A percentile compares a stretch with the other conserved stretches of the same genome.
These are phyloP conservation scores for Trypanosoma melophagium DNA, from an alignment of 208 protist species.

Conservation along the genomic window DNA sequence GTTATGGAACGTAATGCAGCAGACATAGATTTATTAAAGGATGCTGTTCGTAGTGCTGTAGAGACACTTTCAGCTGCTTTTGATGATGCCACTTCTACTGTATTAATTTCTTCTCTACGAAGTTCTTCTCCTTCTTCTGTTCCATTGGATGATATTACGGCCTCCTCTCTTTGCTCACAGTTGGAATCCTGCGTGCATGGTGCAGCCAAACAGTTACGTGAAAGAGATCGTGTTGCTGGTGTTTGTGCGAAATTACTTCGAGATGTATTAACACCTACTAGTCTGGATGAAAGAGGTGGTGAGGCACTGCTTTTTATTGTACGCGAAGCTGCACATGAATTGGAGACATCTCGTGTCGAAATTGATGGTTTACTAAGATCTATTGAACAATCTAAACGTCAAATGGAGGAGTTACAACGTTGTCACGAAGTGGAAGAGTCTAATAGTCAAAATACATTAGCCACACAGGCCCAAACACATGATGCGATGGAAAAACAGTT, in stretches of 20 bases:
- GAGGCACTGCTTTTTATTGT: constrained; percentile 10
- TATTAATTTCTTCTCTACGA: no score
- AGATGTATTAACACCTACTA: constrained; percentile 3
- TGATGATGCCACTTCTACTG: neutral
- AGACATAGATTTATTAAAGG: constrained; percentile 8
- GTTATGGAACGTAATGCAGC: neutral
- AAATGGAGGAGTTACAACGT: constrained; percentile 8
- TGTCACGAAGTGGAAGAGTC: neutral
- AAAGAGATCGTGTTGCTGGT: constrained; percentile 17
- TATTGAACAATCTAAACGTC: constrained; percentile 13
- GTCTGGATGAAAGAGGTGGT: neutral
- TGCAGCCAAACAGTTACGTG: constrained; percentile 12
- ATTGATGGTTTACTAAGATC: constrained; percentile 2
- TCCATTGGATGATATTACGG: neutral
- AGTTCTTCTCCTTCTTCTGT: neutral
- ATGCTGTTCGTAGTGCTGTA: constrained; percentile 7
- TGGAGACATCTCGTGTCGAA: constrained; percentile 12
- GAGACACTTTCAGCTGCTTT: constrained; percentile 1
- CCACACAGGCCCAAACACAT: neutral
- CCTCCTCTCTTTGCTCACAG: neutral
- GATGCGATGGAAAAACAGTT: constrained; percentile 5
- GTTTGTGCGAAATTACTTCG: neutral
- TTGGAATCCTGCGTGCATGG: constrained; percentile 5
- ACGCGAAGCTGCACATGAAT: neutral
- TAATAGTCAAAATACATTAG: neutral